Conservation (phyloP, 768 basidiomycete genomes). For the Boletus bicolor region DNA sequence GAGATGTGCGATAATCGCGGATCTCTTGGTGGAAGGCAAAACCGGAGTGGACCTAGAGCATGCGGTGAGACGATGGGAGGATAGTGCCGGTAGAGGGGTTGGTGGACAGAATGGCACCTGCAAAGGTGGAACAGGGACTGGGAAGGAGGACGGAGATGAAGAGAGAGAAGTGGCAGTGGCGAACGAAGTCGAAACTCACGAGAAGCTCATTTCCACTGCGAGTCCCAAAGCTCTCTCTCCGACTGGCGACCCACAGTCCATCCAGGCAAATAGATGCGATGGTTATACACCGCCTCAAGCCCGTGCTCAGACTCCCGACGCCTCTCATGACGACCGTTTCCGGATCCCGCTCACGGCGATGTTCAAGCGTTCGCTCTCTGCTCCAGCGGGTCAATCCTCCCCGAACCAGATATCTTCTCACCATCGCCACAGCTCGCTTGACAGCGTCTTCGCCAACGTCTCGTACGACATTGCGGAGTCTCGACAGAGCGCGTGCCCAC, state of each 20-base stretch:
- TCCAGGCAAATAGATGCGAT: slow-evolving; percentile 1
- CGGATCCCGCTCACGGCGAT: slow-evolving; percentile 56
- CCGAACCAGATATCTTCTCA: slow-evolving; percentile 11
- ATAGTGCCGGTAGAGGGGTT: slow-evolving; percentile 5
- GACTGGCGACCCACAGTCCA: not conserved
- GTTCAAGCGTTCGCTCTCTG: slow-evolving; percentile 64
- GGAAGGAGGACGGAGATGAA: slow-evolving; percentile 26
- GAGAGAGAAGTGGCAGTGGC: slow-evolving; percentile 16
- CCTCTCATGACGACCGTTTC: slow-evolving; percentile 32
- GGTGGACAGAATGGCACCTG: slow-evolving; percentile 4
- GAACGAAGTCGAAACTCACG: slow-evolving; percentile 9
- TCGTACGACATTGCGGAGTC: slow-evolving; percentile 30
- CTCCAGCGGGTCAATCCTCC: slow-evolving; percentile 38
- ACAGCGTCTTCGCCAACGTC: slow-evolving; percentile 31
- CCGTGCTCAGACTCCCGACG: slow-evolving; percentile 31
- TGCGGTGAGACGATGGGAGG: slow-evolving; percentile 54
- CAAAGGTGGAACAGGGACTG: slow-evolving; percentile 1
- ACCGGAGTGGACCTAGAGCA: slow-evolving; percentile 58
- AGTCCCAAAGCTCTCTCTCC: not conserved
- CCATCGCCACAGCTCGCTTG: slow-evolving; percentile 23
- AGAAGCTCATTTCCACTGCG: slow-evolving; percentile 3
- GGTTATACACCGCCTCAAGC: slow-evolving; percentile 6
- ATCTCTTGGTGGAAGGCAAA: slow-evolving; percentile 63
- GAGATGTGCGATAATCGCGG: slow-evolving; percentile 63
- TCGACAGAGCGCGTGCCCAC: slow-evolving; percentile 9